Percentiles rank a stretch among this genome's conserved stretches.
phyloP scores from a whole-genome alignment of 768 basidiomycete species.

The Lactifluus echinatus region DNA sequence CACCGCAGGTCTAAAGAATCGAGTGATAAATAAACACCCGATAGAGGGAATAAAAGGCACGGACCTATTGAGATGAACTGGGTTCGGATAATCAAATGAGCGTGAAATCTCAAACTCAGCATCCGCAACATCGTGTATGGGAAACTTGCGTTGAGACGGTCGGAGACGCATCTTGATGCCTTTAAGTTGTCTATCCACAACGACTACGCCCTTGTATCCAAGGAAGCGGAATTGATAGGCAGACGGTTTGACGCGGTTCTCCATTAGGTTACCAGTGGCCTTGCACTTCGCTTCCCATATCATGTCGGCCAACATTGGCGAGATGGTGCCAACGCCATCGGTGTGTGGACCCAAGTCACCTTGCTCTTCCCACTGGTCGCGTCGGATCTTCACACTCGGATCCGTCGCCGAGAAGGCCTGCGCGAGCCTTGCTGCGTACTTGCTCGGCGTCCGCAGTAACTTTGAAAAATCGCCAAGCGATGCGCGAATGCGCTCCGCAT shows the following conservation, averaged over 20 bases:
- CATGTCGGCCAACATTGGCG: too few relatives aligned
- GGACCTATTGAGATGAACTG: conserved; percentile 66
- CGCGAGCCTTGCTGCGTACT: neutral
- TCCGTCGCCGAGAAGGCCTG: neutral
- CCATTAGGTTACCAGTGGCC: too few relatives aligned
- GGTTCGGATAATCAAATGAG: conserved; percentile 48
- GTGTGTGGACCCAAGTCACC: too few relatives aligned
- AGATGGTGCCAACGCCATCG: neutral
- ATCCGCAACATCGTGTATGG: too few relatives aligned
- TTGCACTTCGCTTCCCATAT: too few relatives aligned
- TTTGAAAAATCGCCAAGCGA: neutral
- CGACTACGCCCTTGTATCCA: conserved; percentile 42
- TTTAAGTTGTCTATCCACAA: too few relatives aligned
- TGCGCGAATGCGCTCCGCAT: neutral
- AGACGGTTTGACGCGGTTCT: too few relatives aligned
- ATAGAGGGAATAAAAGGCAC: neutral
- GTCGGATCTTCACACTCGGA: neutral
- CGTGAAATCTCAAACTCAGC: too few relatives aligned
- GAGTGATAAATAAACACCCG: neutral
- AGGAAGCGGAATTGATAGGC: conserved; percentile 77
- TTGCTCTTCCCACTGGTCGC: too few relatives aligned
- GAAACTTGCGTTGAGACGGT: too few relatives aligned
- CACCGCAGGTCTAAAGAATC: conserved; percentile 47
- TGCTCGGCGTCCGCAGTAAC: neutral
- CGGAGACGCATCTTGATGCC: too few relatives aligned